phyloP scores from a whole-genome alignment of 495 filamentous ascomycete genomes.

The Podospora fimiseda region DNA sequence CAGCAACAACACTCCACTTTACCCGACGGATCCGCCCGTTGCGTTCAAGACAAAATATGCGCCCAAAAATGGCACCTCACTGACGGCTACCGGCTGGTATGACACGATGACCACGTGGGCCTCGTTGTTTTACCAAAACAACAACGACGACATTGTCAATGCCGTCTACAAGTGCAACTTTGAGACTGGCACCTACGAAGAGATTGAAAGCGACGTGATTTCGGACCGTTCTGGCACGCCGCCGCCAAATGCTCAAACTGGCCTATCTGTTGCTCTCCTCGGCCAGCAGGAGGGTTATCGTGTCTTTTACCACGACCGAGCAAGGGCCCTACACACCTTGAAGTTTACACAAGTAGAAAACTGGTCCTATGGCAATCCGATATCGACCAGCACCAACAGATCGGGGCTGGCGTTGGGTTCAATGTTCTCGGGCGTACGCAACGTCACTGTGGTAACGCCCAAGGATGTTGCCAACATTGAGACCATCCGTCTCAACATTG shows the following conservation, averaged over 20 bases:
- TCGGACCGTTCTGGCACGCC: slow-evolving; percentile 15
- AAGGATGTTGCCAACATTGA: slow-evolving; percentile 22
- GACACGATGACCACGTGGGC: slow-evolving; percentile 17
- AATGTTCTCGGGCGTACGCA: slow-evolving; percentile 16
- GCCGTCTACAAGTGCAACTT: slow-evolving; percentile 23
- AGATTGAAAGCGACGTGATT: slow-evolving; percentile 16
- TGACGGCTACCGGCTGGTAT: slow-evolving; percentile 24
- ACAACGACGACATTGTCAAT: slow-evolving; percentile 26
- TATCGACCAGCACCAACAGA: slow-evolving; percentile 18
- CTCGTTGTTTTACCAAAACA: slow-evolving; percentile 27
- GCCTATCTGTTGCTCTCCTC: slow-evolving; percentile 20
- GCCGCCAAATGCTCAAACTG: slow-evolving; percentile 12
- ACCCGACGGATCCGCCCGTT: slow-evolving; percentile 19
- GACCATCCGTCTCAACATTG: slow-evolving; percentile 14
- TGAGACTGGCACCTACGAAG: slow-evolving; percentile 18
- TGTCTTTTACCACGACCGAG: slow-evolving; percentile 24
- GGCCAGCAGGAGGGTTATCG: slow-evolving; percentile 23
- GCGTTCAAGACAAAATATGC: slow-evolving; percentile 9
- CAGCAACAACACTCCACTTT: slow-evolving; percentile 24
- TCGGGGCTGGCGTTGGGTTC: slow-evolving; percentile 18
- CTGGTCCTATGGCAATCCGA: slow-evolving; percentile 20
- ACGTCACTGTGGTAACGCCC: slow-evolving; percentile 21
- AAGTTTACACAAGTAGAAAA: slow-evolving; percentile 15
- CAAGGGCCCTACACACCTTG: slow-evolving; percentile 17
- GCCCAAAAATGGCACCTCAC: slow-evolving; percentile 23